Percentiles rank a stretch among this genome's conserved stretches.
Conservation (phyloP, 2,329 filamentous ascomycete genomes). For the Drechslerella coelobrocha region DNA sequence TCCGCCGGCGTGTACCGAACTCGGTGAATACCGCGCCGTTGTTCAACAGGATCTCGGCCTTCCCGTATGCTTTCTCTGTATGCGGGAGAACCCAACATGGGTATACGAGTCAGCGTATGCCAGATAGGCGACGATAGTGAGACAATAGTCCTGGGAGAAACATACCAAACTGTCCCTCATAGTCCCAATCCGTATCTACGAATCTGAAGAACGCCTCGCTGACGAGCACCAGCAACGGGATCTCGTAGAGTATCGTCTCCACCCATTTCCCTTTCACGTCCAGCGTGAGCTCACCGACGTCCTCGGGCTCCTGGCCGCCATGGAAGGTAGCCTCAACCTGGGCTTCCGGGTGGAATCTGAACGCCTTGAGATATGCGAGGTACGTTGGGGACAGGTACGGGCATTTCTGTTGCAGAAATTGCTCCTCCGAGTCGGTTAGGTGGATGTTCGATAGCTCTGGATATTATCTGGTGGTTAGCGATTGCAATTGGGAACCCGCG, state of each 20-base stretch:
- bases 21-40: conserved; percentile 89
- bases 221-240: conserved; percentile 86
- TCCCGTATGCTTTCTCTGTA: conserved; percentile 64
- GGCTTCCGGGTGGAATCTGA: conserved; percentile 79
- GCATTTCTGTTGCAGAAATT: conserved; percentile 79
- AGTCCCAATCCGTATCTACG: conserved; percentile 89
- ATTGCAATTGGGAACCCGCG: not conserved
- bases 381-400: conserved; percentile 80
- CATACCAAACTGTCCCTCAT: conserved; percentile 83
- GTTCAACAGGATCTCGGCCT: conserved; percentile 78
- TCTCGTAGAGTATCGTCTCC: conserved; percentile 97
- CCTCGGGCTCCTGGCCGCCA: conserved; percentile 68
- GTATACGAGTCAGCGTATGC: not conserved
- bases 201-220: conserved; percentile 98
- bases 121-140: not conserved
- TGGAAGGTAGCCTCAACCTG: conserved; percentile 77
- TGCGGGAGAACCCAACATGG: too few relatives aligned
- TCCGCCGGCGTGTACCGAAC: conserved; percentile 85
- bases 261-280: conserved; percentile 83
- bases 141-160: conserved; percentile 63
- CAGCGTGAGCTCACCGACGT: conserved; percentile 78
- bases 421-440: conserved; percentile 78
- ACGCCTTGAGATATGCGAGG: conserved; percentile 79
- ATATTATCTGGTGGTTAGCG: conserved; percentile 53
- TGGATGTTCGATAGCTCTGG: conserved; percentile 81